A percentile compares a stretch with the other conserved stretches of the same genome.
Evolutionary conservation across 108 stramenopile species (phyloP).

Genomic region (Pelagomonas calceolata): DNA sequence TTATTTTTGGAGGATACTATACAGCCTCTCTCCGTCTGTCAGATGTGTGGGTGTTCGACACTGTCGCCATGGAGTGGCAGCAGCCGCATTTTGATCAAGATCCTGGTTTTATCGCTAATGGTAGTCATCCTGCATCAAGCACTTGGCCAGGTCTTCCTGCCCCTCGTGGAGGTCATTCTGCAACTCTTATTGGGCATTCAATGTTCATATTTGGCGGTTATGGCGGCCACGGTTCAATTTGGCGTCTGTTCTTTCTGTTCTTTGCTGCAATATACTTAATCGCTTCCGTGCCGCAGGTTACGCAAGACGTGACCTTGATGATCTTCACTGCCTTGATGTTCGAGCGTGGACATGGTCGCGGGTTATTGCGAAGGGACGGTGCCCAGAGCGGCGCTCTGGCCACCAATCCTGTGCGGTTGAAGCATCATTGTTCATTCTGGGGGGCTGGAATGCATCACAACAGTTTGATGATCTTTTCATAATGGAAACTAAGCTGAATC

Average conservation of each 20-base stretch:
- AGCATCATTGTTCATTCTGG: constrained; percentile 50
- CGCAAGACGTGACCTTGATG: constrained; percentile 56
- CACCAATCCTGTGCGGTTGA: constrained; percentile 50
- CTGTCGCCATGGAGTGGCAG: constrained; percentile 36
- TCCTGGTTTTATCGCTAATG: not conserved
- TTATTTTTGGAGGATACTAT: constrained; percentile 49
- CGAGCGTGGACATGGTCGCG: constrained; percentile 33
- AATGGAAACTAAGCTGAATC: constrained; percentile 38
- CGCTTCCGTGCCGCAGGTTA: constrained; percentile 28
- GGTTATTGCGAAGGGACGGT: constrained; percentile 30
- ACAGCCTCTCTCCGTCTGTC: constrained; percentile 29
- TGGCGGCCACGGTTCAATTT: not conserved
- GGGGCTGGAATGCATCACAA: constrained; percentile 61
- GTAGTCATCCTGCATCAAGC: not conserved
- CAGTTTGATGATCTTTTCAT: constrained; percentile 62
- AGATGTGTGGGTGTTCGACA: constrained; percentile 56
- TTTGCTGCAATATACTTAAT: too few relatives aligned
- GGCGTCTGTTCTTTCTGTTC: too few relatives aligned
- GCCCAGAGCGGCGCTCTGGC: constrained; percentile 48
- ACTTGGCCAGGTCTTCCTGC: constrained; percentile 1
- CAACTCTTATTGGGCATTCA: not conserved
- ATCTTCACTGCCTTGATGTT: constrained; percentile 45
- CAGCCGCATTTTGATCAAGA: constrained; percentile 17
- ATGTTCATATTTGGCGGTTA: constrained; percentile 4
- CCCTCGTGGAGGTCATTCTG: not conserved